These are phyloP conservation scores for Collariella sp. DNA, from an alignment of 495 filamentous ascomycete species.

Conservation along the genomic window DNA sequence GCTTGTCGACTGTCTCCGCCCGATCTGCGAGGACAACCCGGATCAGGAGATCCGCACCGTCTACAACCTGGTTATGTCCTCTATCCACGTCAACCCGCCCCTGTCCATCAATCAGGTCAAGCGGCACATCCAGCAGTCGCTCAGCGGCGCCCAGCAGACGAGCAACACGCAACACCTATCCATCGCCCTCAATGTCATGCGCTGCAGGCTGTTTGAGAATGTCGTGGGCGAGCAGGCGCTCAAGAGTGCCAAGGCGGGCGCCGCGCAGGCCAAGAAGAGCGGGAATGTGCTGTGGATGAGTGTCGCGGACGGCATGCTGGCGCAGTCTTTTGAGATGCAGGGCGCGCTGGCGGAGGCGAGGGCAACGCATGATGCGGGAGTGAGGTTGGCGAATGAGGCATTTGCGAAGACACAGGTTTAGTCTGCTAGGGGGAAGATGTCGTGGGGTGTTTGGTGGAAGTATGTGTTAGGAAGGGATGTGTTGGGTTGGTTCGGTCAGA, in stretches of 20 bases:
- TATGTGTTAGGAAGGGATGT: neutral
- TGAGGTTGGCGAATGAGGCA: slow-evolving; percentile 26
- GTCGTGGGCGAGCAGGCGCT: slow-evolving; percentile 85
- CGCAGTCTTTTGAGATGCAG: slow-evolving; percentile 62
- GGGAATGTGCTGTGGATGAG: slow-evolving; percentile 77
- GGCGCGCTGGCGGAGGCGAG: slow-evolving; percentile 57
- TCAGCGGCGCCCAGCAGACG: slow-evolving; percentile 42
- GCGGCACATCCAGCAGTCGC: slow-evolving; percentile 57
- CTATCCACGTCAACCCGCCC: slow-evolving; percentile 46
- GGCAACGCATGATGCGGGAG: slow-evolving; percentile 22
- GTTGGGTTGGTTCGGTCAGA: neutral
- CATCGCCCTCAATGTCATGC: slow-evolving; percentile 80
- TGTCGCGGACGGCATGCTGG: slow-evolving; percentile 73
- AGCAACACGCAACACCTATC: slow-evolving; percentile 70
- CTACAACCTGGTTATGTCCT: slow-evolving; percentile 68
- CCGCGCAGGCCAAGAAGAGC: slow-evolving; percentile 63
- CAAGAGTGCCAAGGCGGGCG: slow-evolving; percentile 71
- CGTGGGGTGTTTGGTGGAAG: neutral
- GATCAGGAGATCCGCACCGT: slow-evolving; percentile 70
- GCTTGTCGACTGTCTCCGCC: slow-evolving; percentile 57
- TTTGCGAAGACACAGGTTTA: slow-evolving; percentile 18
- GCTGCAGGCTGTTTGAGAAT: slow-evolving; percentile 71
- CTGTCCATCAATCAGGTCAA: slow-evolving; percentile 64
- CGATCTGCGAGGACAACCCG: slow-evolving; percentile 56
- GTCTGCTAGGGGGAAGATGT: neutral